These are phyloP conservation scores for Phytopythium aichiense DNA, from an alignment of 352 stramenopile species.

Conservation along the genomic window DNA sequence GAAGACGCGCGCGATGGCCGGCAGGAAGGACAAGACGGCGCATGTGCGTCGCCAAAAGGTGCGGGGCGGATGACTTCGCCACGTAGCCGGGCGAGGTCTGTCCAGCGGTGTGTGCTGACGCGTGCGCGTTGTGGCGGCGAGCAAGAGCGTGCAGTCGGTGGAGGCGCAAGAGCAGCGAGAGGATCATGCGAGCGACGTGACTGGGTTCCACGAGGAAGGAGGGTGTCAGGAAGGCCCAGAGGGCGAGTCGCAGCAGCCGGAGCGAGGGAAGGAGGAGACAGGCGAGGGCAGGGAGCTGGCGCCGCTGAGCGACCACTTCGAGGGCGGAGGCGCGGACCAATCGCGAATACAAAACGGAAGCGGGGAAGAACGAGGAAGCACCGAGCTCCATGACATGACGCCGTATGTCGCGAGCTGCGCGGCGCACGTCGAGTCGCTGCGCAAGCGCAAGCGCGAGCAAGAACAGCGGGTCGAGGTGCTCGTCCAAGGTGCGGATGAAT, in stretches of 20 bases:
- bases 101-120: not conserved
- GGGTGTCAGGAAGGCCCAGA: not conserved
- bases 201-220: not conserved
- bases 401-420: constrained; percentile 44
- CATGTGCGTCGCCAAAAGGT: constrained; percentile 3
- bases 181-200: not conserved
- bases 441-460: constrained; percentile 51
- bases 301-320: not conserved
- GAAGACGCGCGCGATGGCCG: constrained; percentile 6
- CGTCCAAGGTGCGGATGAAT: constrained; percentile 33
- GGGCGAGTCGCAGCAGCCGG: not conserved
- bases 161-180: not conserved
- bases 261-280: not conserved
- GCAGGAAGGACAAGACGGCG: constrained; percentile 2
- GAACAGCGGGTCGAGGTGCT: constrained; percentile 49
- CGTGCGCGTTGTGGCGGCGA: not conserved
- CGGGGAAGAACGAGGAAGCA: constrained; percentile 9
- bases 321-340: not conserved
- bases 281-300: not conserved
- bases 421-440: constrained; percentile 26
- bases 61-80: not conserved
- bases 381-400: constrained; percentile 21
- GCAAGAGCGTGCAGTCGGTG: not conserved
- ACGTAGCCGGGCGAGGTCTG: no score
- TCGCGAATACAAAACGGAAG: not conserved